These are phyloP conservation scores for Chlamydomonas schloesseri DNA, from an alignment of 139 green algal genomes.

Conservation along the genomic window DNA sequence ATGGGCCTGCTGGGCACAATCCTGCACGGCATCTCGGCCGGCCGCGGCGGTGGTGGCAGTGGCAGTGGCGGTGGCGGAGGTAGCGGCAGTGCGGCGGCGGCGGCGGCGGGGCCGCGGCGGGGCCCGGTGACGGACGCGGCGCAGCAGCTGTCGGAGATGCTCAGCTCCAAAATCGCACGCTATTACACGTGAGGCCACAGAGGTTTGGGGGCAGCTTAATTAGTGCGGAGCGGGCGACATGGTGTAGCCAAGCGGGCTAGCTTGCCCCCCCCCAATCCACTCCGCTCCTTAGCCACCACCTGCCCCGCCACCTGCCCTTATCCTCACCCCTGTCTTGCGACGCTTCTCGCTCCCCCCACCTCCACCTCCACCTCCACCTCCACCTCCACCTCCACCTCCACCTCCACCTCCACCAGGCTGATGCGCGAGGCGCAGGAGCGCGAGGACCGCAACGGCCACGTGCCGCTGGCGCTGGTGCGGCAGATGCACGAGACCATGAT, in stretches of 20 bases:
- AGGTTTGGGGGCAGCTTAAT: too few species aligned
- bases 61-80: not conserved
- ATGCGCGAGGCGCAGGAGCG: not conserved
- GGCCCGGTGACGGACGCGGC: not conserved
- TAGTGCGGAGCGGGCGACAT: not conserved
- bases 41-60: not conserved
- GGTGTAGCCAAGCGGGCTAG: not conserved
- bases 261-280: too few species aligned
- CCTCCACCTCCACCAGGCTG: not conserved
- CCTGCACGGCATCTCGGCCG: too few species aligned
- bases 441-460: not conserved
- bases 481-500: conserved; percentile 26
- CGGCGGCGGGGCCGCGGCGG: not conserved
- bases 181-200: conserved; percentile 14
- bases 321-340: not conserved
- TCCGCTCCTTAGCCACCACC: too few species aligned
- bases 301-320: not conserved
- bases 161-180: not conserved
- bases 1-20: too few species aligned
- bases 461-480: conserved; percentile 2
- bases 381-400: not conserved
- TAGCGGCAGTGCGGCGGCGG: too few species aligned
- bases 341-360: not conserved
- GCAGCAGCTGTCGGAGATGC: conserved; percentile 4
- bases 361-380: not conserved